phyloP scores from a whole-genome alignment of 176 grass and related monocot species.

The Thinopyrum elongatum region DNA sequence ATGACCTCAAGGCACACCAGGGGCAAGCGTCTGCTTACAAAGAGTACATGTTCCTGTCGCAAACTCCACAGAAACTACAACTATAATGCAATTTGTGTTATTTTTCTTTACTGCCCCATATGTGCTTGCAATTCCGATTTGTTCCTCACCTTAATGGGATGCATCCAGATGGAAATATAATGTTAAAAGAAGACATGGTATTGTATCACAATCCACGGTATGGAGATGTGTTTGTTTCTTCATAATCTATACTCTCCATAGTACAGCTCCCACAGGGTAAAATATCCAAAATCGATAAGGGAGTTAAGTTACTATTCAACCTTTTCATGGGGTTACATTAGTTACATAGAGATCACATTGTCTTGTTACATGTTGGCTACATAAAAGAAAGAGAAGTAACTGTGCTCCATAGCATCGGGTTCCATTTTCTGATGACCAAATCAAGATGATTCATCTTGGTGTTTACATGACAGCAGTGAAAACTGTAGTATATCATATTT shows the following conservation, averaged over 20 bases:
- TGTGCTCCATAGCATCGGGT: neutral
- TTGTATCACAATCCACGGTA: neutral
- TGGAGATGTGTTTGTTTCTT: neutral
- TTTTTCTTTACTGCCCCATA: neutral
- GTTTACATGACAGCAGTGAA: neutral
- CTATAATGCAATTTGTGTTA: neutral
- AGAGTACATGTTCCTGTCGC: neutral
- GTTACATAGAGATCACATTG: slow-evolving; percentile 15
- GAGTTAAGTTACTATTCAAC: slow-evolving; percentile 3
- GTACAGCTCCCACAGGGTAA: neutral
- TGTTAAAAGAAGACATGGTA: neutral
- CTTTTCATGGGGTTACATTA: slow-evolving; percentile 20
- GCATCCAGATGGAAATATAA: neutral
- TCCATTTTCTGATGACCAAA: slow-evolving; percentile 21
- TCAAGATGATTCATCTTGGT: slow-evolving; percentile 12
- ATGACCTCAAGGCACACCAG: neutral
- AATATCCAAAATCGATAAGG: slow-evolving; percentile 12
- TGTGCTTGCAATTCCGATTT: neutral
- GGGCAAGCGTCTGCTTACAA: neutral
- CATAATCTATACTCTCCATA: slow-evolving; percentile 16
- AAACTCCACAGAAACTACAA: neutral
- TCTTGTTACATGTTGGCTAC: neutral
- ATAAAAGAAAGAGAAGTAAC: slow-evolving; percentile 24
- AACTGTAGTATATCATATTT: slow-evolving; percentile 12
- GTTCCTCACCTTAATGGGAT: neutral